Conservation (phyloP, 345 rosid species). For the Gossypium ekmanianum region DNA sequence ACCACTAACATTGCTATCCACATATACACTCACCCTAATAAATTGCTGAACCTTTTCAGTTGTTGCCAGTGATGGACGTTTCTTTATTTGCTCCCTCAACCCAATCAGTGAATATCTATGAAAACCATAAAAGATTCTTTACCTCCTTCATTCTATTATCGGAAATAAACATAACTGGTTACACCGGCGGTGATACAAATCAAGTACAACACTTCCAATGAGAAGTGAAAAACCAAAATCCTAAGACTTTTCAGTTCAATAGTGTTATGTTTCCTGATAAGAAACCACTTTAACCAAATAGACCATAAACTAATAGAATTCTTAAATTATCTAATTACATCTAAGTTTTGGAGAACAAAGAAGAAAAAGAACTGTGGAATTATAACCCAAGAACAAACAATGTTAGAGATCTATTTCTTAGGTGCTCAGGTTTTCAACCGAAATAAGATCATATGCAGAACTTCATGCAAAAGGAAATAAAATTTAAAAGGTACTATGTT, state of each 20-base stretch:
- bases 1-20: neutral
- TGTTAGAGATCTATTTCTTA: neutral
- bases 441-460: neutral
- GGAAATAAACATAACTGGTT: neutral
- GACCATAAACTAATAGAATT: neutral
- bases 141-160: neutral
- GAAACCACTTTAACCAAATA: neutral
- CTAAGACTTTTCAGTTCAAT: neutral
- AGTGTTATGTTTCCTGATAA: neutral
- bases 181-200: neutral
- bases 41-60: slow-evolving; percentile 90
- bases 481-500: neutral
- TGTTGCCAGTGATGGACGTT: slow-evolving; percentile 94
- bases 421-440: neutral
- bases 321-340: neutral
- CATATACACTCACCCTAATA: slow-evolving; percentile 69
- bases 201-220: neutral
- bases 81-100: slow-evolving; percentile 94
- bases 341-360: neutral
- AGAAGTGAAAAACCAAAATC: neutral
- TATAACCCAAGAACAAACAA: neutral
- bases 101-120: slow-evolving; percentile 69
- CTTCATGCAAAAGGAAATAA: neutral
- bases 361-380: neutral
- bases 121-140: slow-evolving; percentile 12